phyloP scores from a whole-genome alignment of 257 asterid genomes.

The Nicotiana tabacum region DNA sequence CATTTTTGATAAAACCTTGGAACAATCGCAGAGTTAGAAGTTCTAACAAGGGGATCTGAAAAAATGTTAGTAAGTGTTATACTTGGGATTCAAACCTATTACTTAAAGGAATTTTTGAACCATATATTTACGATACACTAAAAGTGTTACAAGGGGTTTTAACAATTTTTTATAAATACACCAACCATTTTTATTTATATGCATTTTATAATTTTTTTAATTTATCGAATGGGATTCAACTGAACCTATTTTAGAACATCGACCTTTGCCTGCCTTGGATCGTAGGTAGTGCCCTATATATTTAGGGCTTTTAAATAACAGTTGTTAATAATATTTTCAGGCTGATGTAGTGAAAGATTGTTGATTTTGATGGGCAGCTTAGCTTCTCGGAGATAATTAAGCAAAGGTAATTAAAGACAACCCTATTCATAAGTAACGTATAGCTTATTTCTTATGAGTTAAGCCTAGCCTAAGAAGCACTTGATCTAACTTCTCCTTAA shows the following conservation, averaged over 20 bases:
- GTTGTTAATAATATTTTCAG: not conserved
- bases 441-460: not conserved
- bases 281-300: not conserved
- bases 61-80: no score
- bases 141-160: not conserved
- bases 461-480: not conserved
- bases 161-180: not conserved
- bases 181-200: not conserved
- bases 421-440: not conserved
- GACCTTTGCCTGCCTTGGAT: not conserved
- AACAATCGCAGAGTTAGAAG: not conserved
- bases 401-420: not conserved
- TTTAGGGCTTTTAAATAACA: not conserved
- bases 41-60: not conserved
- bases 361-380: not conserved
- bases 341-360: not conserved
- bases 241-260: not conserved
- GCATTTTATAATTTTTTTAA: not conserved
- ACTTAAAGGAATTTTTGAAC: not conserved
- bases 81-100: not conserved
- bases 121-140: not conserved
- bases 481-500: not conserved
- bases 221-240: not conserved
- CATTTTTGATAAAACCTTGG: constrained; percentile 4
- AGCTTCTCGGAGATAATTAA: not conserved